These are phyloP conservation scores for Pleurotus giganteus DNA, from an alignment of 768 basidiomycete genomes.

Conservation along the genomic window DNA sequence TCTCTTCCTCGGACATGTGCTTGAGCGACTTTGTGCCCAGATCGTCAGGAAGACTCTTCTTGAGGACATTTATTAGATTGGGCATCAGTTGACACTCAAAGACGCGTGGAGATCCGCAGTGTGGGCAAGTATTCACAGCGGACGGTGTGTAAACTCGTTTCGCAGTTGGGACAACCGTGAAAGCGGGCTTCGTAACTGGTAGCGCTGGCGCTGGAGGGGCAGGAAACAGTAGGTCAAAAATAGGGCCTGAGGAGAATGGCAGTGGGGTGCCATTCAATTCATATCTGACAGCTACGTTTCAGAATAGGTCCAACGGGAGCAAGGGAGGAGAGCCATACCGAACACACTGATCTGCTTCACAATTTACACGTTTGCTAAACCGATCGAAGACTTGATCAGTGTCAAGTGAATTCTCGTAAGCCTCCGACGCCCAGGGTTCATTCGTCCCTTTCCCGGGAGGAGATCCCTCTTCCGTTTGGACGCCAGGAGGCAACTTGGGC, in stretches of 20 bases:
- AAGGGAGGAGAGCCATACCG: slow-evolving; percentile 50
- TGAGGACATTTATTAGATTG: slow-evolving; percentile 79
- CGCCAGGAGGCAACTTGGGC: slow-evolving; percentile 39
- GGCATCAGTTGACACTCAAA: slow-evolving; percentile 98
- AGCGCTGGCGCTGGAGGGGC: slow-evolving; percentile 39
- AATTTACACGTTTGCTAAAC: slow-evolving; percentile 70
- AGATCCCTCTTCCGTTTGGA: slow-evolving; percentile 40
- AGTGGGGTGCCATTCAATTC: slow-evolving; percentile 84
- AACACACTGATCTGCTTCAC: slow-evolving; percentile 82
- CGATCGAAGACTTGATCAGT: slow-evolving; percentile 85
- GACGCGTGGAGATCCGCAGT: slow-evolving; percentile 63
- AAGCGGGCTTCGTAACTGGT: slow-evolving; percentile 59
- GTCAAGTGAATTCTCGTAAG: slow-evolving; percentile 77
- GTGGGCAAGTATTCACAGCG: slow-evolving; percentile 60
- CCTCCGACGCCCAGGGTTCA: slow-evolving; percentile 63
- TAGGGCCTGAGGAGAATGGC: slow-evolving; percentile 77
- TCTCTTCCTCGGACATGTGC: slow-evolving; percentile 62
- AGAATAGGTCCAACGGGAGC: background rate
- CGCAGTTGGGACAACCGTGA: slow-evolving; percentile 48
- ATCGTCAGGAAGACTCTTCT: slow-evolving; percentile 16
- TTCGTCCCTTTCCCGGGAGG: slow-evolving; percentile 33
- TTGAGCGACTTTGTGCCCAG: slow-evolving; percentile 21
- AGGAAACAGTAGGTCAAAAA: slow-evolving; percentile 77
- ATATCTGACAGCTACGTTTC: slow-evolving; percentile 53
- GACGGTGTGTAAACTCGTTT: slow-evolving; percentile 55